Percentiles rank a stretch among this genome's conserved stretches.
Conservation (phyloP, 1,284 basidiomycete species). For the Ganoderma sinense region DNA sequence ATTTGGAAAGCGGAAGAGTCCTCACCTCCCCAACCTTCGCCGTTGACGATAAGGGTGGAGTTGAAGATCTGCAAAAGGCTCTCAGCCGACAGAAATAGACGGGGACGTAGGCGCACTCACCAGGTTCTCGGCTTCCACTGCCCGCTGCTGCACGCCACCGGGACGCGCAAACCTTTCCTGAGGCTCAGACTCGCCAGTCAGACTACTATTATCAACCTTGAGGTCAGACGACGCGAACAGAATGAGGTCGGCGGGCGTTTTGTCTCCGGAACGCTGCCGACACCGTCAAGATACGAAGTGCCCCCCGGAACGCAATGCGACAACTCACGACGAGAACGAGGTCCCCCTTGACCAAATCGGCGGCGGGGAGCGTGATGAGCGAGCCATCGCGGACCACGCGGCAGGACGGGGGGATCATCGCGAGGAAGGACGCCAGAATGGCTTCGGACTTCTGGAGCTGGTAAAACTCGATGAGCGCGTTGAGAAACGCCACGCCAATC, state of each 20-base stretch:
- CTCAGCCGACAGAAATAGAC: background rate
- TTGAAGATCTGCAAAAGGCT: slow-evolving; percentile 60
- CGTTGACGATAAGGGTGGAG: slow-evolving; percentile 71
- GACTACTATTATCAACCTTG: slow-evolving; percentile 74
- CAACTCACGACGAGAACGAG: slow-evolving; percentile 64
- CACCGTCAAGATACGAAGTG: background rate
- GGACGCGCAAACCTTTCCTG: slow-evolving; percentile 61
- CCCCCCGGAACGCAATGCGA: background rate
- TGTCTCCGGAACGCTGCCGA: slow-evolving; percentile 67
- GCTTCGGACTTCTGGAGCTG: slow-evolving; percentile 77
- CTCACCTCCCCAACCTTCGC: slow-evolving; percentile 71
- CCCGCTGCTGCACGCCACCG: slow-evolving; percentile 53
- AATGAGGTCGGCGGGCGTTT: slow-evolving; percentile 72
- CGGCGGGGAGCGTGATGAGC: slow-evolving; percentile 63
- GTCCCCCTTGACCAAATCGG: slow-evolving; percentile 74
- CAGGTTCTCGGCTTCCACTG: slow-evolving; percentile 72
- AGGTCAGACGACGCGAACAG: slow-evolving; percentile 66
- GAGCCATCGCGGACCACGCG: slow-evolving; percentile 69
- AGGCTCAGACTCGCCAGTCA: slow-evolving; percentile 76
- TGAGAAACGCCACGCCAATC: slow-evolving; percentile 73
- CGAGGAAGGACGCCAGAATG: slow-evolving; percentile 73
- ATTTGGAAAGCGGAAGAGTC: slow-evolving; percentile 10
- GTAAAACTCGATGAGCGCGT: slow-evolving; percentile 76
- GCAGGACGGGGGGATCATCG: slow-evolving; percentile 75
- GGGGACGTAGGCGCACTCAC: slow-evolving; percentile 42